A percentile compares a stretch with the other conserved stretches of the same genome.
These are phyloP conservation scores for Candida ponderosae DNA, from an alignment of 805 yeast species.

Conservation along the genomic window DNA sequence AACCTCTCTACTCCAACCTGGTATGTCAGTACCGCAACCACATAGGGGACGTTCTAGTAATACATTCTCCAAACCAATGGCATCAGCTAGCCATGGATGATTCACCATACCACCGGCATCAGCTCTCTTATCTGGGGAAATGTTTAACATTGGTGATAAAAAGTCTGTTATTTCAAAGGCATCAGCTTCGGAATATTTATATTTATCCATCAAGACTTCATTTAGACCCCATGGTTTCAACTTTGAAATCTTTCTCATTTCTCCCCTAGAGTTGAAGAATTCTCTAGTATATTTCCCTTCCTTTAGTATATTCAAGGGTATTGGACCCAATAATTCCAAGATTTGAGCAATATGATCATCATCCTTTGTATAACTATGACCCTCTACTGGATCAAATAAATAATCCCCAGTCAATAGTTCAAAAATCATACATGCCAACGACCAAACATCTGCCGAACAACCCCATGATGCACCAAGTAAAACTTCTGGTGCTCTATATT, in stretches of 20 bases:
- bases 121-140: slow-evolving; percentile 75
- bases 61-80: slow-evolving; percentile 66
- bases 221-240: slow-evolving; percentile 85
- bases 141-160: slow-evolving; percentile 70
- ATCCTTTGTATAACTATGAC: slow-evolving; percentile 72
- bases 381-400: slow-evolving; percentile 78
- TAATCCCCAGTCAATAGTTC: slow-evolving; percentile 93
- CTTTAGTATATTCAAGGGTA: slow-evolving; percentile 52
- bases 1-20: slow-evolving; percentile 82
- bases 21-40: slow-evolving; percentile 79
- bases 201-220: slow-evolving; percentile 79
- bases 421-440: slow-evolving; percentile 85
- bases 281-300: slow-evolving; percentile 55
- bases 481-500: slow-evolving; percentile 88
- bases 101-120: slow-evolving; percentile 96
- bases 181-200: slow-evolving; percentile 59
- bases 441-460: slow-evolving; percentile 91
- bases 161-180: slow-evolving; percentile 72
- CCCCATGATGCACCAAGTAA: slow-evolving; percentile 85
- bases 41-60: slow-evolving; percentile 65
- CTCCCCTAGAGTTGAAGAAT: slow-evolving; percentile 60
- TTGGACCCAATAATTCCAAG: slow-evolving; percentile 68
- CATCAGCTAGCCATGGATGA: slow-evolving; percentile 77
- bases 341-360: slow-evolving; percentile 97
- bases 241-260: slow-evolving; percentile 69